Evolutionary conservation across 2,329 filamentous ascomycete genomes (phyloP).

Genomic region (Aspergillus hortae): DNA sequence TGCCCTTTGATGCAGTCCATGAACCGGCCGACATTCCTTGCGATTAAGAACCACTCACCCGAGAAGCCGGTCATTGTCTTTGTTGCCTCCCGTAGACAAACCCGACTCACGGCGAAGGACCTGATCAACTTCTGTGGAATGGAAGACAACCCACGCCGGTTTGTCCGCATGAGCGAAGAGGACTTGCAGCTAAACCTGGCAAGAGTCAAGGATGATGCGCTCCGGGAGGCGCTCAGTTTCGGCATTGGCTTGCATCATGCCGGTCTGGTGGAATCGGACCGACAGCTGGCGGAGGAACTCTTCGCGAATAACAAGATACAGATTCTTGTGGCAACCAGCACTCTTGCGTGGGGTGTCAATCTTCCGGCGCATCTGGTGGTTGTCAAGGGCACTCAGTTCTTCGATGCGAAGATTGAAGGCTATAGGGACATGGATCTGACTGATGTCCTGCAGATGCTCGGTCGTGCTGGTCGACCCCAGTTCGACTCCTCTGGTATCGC

Average conservation of each 20-base stretch:
- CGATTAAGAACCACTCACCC: conserved; percentile 93
- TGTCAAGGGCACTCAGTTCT: conserved; percentile 97
- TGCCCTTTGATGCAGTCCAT: conserved; percentile 98
- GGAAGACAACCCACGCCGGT: conserved; percentile 94
- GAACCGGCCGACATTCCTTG: conserved; percentile 94
- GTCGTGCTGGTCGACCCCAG: conserved; percentile 89
- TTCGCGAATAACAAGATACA: conserved; percentile 98
- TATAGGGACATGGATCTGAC: conserved; percentile 99
- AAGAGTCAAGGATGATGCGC: conserved; percentile 85
- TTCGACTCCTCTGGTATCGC: conserved; percentile 96
- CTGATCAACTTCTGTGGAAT: conserved; percentile 97
- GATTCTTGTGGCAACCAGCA: conserved; percentile 91
- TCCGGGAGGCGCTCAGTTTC: conserved; percentile 93
- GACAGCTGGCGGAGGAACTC: conserved; percentile 86
- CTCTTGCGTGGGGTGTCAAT: conserved; percentile 97
- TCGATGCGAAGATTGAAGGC: conserved; percentile 94
- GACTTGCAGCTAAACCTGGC: conserved; percentile 84
- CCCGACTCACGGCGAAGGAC: conserved; percentile 89
- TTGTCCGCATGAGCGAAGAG: conserved; percentile 91
- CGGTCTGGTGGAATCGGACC: conserved; percentile 90
- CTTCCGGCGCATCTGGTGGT: conserved; percentile 94
- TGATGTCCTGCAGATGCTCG: conserved; percentile 96
- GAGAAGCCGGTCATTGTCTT: conserved; percentile 98
- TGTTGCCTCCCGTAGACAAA: conserved; percentile 91
- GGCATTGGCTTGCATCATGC: conserved; percentile 97